phyloP scores from a whole-genome alignment of 2,329 filamentous ascomycete genomes.

The Ophiobolus disseminans region DNA sequence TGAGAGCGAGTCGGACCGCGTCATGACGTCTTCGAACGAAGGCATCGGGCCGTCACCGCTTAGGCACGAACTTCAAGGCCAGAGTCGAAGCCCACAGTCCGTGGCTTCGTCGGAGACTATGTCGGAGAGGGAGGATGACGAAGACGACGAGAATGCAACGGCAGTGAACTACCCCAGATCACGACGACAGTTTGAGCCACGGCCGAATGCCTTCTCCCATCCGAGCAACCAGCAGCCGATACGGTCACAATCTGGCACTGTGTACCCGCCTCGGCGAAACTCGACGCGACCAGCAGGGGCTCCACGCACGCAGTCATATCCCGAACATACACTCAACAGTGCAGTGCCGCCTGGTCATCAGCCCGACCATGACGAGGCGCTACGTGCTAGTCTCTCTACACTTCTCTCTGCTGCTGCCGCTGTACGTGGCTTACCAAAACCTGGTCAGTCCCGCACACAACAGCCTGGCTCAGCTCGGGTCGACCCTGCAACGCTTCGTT shows the following conservation, averaged over 20 bases:
- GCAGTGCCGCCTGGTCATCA: constrained; percentile 78
- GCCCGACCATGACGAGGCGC: constrained; percentile 89
- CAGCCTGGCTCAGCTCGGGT: constrained; percentile 49
- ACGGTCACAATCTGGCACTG: constrained; percentile 56
- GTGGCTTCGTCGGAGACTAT: constrained; percentile 48
- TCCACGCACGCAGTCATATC: constrained; percentile 51
- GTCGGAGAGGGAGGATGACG: constrained; percentile 52
- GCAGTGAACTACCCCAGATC: constrained; percentile 71
- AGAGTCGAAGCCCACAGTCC: constrained; percentile 35
- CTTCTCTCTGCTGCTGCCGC: constrained; percentile 94
- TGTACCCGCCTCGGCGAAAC: constrained; percentile 53
- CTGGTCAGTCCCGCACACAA: constrained; percentile 43
- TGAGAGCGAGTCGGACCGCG: constrained; percentile 83
- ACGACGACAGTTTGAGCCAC: constrained; percentile 74
- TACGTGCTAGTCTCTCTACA: constrained; percentile 92
- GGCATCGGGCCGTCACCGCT: constrained; percentile 54
- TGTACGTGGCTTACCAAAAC: constrained; percentile 79
- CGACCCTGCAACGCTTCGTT: constrained; percentile 62
- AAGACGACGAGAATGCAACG: constrained; percentile 81
- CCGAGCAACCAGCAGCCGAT: constrained; percentile 62
- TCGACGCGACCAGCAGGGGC: constrained; percentile 32
- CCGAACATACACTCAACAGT: constrained; percentile 66
- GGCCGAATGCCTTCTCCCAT: constrained; percentile 91
- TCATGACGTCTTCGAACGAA: constrained; percentile 70
- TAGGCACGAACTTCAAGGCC: constrained; percentile 37